Evolutionary conservation across 495 filamentous ascomycete species (phyloP).

Genomic region (Lophiostoma macrostomum): DNA sequence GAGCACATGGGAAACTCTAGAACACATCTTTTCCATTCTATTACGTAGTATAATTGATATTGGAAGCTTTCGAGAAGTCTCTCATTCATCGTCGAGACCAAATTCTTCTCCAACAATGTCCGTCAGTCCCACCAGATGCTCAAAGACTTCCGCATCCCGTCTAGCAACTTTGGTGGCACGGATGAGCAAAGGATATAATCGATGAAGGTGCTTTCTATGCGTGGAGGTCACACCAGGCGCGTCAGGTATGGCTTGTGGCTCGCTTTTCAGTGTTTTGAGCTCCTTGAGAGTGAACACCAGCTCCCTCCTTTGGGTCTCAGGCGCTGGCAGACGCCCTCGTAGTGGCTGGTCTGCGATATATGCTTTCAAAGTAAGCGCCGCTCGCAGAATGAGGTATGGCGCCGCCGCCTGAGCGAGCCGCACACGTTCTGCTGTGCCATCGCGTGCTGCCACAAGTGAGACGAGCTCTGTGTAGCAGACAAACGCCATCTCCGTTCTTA

Average conservation of each 20-base stretch:
- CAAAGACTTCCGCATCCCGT: conserved; percentile 60
- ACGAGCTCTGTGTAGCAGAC: conserved; percentile 73
- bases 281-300: conserved; percentile 65
- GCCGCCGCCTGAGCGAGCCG: conserved; percentile 72
- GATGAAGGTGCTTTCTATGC: conserved; percentile 70
- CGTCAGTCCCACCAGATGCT: conserved; percentile 60
- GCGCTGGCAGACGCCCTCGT: conserved; percentile 88
- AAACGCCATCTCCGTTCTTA: conserved; percentile 71
- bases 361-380: conserved; percentile 70
- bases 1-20: no score
- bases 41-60: no score
- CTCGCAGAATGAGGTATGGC: conserved; percentile 80
- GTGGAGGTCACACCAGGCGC: conserved; percentile 54
- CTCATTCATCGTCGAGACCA: conserved; percentile 40
- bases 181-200: conserved; percentile 78
- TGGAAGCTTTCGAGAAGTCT: no score
- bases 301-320: conserved; percentile 73
- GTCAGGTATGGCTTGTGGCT: conserved; percentile 69
- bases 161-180: conserved; percentile 66
- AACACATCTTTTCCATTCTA: no score
- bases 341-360: conserved; percentile 93
- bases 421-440: conserved; percentile 44
- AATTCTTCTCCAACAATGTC: conserved; percentile 67
- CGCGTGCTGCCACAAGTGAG: conserved; percentile 38
- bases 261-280: conserved; percentile 63